Conservation (phyloP, 345 rosid genomes). For the Arabis hirsuta region DNA sequence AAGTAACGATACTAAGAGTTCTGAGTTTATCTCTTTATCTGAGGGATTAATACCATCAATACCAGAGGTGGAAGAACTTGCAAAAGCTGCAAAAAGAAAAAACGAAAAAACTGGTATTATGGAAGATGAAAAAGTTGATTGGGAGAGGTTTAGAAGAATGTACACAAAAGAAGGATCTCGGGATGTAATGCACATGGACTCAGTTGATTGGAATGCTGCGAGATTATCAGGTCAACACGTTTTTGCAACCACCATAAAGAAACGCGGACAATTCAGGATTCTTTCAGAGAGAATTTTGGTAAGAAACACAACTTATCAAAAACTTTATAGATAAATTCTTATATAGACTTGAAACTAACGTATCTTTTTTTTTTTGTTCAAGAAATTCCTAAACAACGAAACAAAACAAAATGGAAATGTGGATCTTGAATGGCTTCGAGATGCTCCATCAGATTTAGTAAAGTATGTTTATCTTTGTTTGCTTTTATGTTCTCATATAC, state of each 20-base stretch:
- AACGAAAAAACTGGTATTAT: constrained; percentile 30
- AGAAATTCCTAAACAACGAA: constrained; percentile 59
- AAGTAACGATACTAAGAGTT: constrained; percentile 1
- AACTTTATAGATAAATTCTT: not conserved
- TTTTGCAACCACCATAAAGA: constrained; percentile 46
- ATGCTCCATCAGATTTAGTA: constrained; percentile 57
- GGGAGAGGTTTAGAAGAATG: constrained; percentile 51
- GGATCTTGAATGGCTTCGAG: constrained; percentile 77
- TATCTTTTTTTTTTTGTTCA: not conserved
- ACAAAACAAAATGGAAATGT: constrained; percentile 45
- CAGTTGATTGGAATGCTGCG: constrained; percentile 67
- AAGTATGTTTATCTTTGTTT: constrained; percentile 50
- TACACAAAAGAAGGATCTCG: constrained; percentile 45
- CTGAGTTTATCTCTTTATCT: not conserved
- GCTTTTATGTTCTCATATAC: not conserved
- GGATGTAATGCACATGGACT: constrained; percentile 49
- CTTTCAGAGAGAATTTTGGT: constrained; percentile 59
- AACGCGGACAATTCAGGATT: constrained; percentile 57
- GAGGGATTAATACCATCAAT: not conserved
- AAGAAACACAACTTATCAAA: not conserved
- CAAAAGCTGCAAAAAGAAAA: constrained; percentile 14
- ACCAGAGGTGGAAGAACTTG: not conserved
- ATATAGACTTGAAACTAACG: not conserved
- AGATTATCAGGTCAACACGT: constrained; percentile 39
- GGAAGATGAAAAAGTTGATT: constrained; percentile 41